These are phyloP conservation scores for Russula olivacea DNA, from an alignment of 768 basidiomycete genomes.

Conservation along the genomic window DNA sequence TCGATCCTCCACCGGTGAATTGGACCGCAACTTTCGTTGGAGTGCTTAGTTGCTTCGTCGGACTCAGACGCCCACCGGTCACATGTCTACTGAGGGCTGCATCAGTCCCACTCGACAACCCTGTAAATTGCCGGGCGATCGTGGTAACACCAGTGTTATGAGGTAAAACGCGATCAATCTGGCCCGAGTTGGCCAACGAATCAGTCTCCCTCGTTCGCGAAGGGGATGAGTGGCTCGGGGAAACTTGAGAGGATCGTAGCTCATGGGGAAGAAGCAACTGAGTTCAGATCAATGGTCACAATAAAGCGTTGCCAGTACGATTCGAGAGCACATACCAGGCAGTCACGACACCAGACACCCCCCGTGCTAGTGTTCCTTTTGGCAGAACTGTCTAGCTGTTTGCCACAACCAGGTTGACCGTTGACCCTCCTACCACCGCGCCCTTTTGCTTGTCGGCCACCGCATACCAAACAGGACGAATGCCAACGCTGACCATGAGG, in stretches of 20 bases:
- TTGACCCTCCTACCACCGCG: constrained; percentile 43
- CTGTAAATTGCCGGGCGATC: constrained; percentile 70
- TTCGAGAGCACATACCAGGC: constrained; percentile 44
- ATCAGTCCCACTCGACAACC: constrained; percentile 41
- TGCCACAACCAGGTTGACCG: constrained; percentile 71
- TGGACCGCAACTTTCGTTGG: constrained; percentile 62
- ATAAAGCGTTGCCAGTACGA: neutral
- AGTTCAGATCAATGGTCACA: constrained; percentile 13
- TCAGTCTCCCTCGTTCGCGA: constrained; percentile 35
- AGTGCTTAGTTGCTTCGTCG: constrained; percentile 61
- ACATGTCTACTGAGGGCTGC: constrained; percentile 45
- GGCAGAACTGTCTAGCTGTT: constrained; percentile 77
- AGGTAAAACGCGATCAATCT: constrained; percentile 35
- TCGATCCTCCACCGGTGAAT: constrained; percentile 32
- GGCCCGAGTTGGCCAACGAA: constrained; percentile 34
- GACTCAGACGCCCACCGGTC: constrained; percentile 62
- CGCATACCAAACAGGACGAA: constrained; percentile 68
- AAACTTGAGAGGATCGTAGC: constrained; percentile 45
- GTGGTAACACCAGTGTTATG: constrained; percentile 69
- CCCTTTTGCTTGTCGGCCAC: constrained; percentile 52
- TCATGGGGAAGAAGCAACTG: constrained; percentile 53
- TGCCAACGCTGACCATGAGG: constrained; percentile 83
- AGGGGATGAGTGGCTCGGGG: constrained; percentile 48
- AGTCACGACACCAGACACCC: constrained; percentile 78
- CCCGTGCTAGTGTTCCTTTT: constrained; percentile 60